Conservation (phyloP, 176 grass and related monocot genomes). For the Lolium multiflorum region DNA sequence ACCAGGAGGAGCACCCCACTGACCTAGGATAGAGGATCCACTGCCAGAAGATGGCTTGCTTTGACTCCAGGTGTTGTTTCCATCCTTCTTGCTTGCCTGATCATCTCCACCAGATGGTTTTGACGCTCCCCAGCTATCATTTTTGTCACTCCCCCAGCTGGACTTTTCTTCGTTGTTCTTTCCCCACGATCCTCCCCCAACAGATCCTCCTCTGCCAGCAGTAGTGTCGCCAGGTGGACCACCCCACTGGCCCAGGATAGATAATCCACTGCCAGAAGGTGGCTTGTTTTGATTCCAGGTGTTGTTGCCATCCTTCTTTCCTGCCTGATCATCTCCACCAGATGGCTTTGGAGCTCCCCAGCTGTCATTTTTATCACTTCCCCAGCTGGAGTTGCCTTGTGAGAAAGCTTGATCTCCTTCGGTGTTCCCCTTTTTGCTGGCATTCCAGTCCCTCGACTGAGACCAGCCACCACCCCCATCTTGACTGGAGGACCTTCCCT, state of each 20-base stretch:
- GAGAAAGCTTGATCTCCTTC: constrained; percentile 38
- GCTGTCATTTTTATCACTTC: constrained; percentile 37
- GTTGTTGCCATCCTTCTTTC: constrained; percentile 37
- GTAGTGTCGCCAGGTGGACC: background rate
- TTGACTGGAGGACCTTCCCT: constrained; percentile 30
- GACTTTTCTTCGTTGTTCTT: constrained; percentile 22
- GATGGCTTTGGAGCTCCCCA: constrained; percentile 42
- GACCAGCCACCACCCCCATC: constrained; percentile 38
- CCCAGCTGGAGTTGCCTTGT: constrained; percentile 42
- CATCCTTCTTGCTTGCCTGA: constrained; percentile 34
- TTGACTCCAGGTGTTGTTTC: constrained; percentile 35
- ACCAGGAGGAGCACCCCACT: constrained; percentile 38
- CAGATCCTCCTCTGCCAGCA: background rate
- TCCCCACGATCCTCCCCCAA: background rate
- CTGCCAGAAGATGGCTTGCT: constrained; percentile 34
- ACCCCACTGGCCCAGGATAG: constrained; percentile 44
- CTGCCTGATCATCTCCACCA: constrained; percentile 36
- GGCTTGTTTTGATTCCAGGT: constrained; percentile 42
- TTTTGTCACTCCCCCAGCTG: constrained; percentile 43
- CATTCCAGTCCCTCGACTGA: constrained; percentile 47
- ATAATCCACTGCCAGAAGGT: constrained; percentile 18
- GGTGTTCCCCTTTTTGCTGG: constrained; percentile 24
- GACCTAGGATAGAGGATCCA: constrained; percentile 32
- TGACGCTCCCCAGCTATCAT: constrained; percentile 39
- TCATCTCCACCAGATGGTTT: constrained; percentile 40